Base-by-base conservation (phyloP, 805 yeast species). In the Nakazawaea holstii region DNA sequence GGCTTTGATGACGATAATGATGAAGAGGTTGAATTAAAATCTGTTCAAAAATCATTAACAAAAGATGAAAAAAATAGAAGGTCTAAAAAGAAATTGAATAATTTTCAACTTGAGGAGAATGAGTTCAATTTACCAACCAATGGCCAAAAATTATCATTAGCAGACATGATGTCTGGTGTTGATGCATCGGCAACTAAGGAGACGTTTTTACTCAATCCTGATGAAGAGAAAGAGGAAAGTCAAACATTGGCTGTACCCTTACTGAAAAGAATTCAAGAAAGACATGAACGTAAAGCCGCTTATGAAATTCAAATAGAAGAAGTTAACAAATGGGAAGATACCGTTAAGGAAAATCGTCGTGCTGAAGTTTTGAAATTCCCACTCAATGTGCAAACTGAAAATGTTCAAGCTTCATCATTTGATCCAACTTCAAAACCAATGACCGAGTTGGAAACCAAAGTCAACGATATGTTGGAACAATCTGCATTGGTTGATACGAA, bases 351-450 rank as follows among this genome's bases (percentile, higher is more conserved):
- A 48, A 86, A 87, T 56, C 79, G 96, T 55, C 79, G 81, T 51
- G 94, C 96, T 1, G 97, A 91, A 58, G 90, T 86, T 49, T 67
- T 94, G 43, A 74, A 79, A 46, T 92, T 92, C 62, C 94, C 96
- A 14, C 60, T 84, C 57, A 35, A 74, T 3, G 64, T 66, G 13
- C 57, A 62, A 1, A 68, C 58, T n/a, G 68, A 70, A 42, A 71
- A 73, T 36, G 57, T 65, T 20, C 44, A 40, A 6, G 73, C 81
- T 1, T 72, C 87, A 1, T 74, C 86, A 2, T 84, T 84, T 55
- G 65, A 73, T 10, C 72, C 74, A 15, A 61, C 70, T 41, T 76
- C 67, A 10, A 68, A 65, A 11, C 79, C 80, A 10, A 53, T 71
- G 35, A 78, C 79, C 14, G 87, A 78, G 41, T 69, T 92, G 48